Evolutionary conservation across 2,329 filamentous ascomycete species (phyloP).

Genomic region (Botrytis fabae): DNA sequence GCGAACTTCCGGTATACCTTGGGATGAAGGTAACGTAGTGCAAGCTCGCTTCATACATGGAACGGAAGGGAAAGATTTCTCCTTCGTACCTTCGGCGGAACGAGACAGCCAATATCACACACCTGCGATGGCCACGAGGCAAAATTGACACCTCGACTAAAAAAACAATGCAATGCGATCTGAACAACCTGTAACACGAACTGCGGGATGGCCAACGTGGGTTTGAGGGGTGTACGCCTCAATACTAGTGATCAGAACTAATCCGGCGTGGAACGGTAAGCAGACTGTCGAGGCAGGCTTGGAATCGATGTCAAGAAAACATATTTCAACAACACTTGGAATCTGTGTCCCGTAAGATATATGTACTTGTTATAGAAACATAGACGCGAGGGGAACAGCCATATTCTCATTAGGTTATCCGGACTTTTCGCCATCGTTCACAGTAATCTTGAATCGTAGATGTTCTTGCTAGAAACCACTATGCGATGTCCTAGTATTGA

Average conservation of each 20-base stretch:
- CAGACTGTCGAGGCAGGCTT: too few species aligned
- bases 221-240: neutral
- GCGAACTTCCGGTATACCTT: neutral
- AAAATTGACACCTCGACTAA: neutral
- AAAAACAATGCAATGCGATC: neutral
- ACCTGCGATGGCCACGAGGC: neutral
- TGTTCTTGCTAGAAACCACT: neutral
- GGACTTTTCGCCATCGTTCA: neutral
- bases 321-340: neutral
- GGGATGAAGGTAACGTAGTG: neutral
- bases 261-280: too few species aligned
- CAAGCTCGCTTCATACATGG: neutral
- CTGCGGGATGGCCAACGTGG: constrained; percentile 15
- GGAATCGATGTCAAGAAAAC: neutral
- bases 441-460: neutral
- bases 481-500: neutral
- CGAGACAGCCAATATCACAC: neutral
- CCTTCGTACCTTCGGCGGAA: neutral
- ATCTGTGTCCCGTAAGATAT: neutral
- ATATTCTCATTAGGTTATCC: neutral
- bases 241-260: neutral
- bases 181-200: constrained; percentile 1
- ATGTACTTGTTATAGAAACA: neutral
- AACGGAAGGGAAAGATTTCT: neutral
- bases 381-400: neutral